Conservation (phyloP, 2,329 filamentous ascomycete species). For the Hypoxylon sp. region DNA sequence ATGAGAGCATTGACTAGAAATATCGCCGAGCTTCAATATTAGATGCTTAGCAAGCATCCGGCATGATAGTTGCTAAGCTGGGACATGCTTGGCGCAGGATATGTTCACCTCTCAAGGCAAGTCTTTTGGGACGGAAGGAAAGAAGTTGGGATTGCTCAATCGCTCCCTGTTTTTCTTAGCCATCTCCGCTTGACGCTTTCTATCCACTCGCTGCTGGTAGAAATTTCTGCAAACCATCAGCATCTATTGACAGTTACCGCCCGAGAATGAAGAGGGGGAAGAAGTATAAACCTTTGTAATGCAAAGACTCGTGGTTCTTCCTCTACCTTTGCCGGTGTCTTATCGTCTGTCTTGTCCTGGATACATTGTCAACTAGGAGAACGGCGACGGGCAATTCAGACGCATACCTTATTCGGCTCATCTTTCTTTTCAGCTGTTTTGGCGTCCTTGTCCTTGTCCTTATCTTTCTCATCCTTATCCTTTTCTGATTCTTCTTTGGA, state of each 20-base stretch:
- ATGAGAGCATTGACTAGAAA: not conserved
- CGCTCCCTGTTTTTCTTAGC: constrained; percentile 85
- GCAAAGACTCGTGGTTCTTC: constrained; percentile 83
- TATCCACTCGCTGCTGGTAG: constrained; percentile 84
- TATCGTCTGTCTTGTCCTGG: constrained; percentile 51
- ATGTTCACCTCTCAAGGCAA: constrained; percentile 34
- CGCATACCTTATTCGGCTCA: constrained; percentile 45
- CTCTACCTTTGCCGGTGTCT: constrained; percentile 52
- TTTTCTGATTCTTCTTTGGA: constrained; percentile 60
- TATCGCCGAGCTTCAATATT: not conserved
- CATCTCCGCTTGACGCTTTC: constrained; percentile 78
- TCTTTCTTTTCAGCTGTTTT: constrained; percentile 53
- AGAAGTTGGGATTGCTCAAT: constrained; percentile 78
- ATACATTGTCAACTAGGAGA: constrained; percentile 50
- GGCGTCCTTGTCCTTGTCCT: constrained; percentile 54
- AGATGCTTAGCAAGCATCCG: not conserved
- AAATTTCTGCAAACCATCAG: constrained; percentile 69
- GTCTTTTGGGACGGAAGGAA: constrained; percentile 81
- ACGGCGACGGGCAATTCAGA: constrained; percentile 37
- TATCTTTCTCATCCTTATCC: constrained; percentile 52
- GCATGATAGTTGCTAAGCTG: constrained; percentile 6
- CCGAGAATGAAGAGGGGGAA: not conserved
- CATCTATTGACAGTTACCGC: not conserved
- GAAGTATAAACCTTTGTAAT: constrained; percentile 71
- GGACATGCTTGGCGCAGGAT: constrained; percentile 2